Percentiles rank a stretch among this genome's conserved stretches.
These are phyloP conservation scores for Starmerella potacharoeniae DNA, from an alignment of 805 yeast genomes.

Conservation along the genomic window DNA sequence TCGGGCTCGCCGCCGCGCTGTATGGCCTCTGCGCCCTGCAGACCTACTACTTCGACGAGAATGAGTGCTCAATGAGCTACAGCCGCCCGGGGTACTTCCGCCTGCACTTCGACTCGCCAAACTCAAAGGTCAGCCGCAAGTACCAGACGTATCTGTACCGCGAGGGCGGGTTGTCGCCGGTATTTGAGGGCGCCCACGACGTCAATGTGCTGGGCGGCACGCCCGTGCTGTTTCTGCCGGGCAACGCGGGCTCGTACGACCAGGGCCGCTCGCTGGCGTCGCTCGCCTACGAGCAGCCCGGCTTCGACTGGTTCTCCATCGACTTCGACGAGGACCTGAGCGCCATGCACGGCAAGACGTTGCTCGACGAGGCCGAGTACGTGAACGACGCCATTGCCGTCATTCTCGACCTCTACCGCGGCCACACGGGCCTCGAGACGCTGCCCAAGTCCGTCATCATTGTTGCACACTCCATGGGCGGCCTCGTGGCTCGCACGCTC, in stretches of 20 bases:
- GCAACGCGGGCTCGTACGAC: constrained; percentile 88
- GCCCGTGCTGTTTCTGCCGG: constrained; percentile 90
- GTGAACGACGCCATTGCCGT: constrained; percentile 75
- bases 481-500: constrained; percentile 81
- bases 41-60: constrained; percentile 10
- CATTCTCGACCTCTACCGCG: constrained; percentile 55
- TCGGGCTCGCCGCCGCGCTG: not conserved
- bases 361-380: constrained; percentile 88
- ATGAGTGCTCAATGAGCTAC: constrained; percentile 21
- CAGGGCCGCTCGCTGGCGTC: constrained; percentile 92
- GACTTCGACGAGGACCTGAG: constrained; percentile 94
- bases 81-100: constrained; percentile 15
- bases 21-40: not conserved
- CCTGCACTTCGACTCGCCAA: constrained; percentile 13
- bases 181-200: constrained; percentile 11
- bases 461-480: constrained; percentile 95
- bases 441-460: constrained; percentile 61
- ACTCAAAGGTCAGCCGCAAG: constrained; percentile 12
- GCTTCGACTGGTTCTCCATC: constrained; percentile 75
- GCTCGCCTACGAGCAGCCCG: constrained; percentile 48
- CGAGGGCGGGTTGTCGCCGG: constrained; percentile 47
- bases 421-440: constrained; percentile 22
- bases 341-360: constrained; percentile 89
- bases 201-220: constrained; percentile 48
- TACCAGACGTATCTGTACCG: constrained; percentile 78